Base-by-base conservation (phyloP, 2,329 filamentous ascomycete species). In the Epichloe sp. region DNA sequence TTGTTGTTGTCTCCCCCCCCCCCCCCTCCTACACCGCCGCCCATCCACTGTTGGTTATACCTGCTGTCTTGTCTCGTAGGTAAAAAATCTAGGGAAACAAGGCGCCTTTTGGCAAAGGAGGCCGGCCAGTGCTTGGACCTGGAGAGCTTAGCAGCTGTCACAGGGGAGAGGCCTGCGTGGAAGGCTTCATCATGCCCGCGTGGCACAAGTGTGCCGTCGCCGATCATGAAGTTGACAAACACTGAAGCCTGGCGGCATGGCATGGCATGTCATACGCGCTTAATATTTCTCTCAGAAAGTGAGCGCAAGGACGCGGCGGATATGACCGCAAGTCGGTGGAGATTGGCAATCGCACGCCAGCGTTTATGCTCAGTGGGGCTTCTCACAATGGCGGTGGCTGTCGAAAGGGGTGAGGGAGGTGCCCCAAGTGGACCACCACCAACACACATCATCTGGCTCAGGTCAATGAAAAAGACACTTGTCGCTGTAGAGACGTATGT, bases 281-380 rank as follows among this genome's bases (percentile, higher is more conserved):
- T n/a, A 50, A 53, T 56, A 50, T 53, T 55, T 44, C 36, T 31
- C 5, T 41, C 44, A 38, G 45, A 26, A 19, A 42, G 35, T 42
- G 50, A 49, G 40, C 8, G 15, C 31, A 15, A 31, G 37, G 17
- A 10, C 14, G 36, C 14, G 46, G 43, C 37, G 47, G 49, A 50
- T 51, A 51, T 41, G 44, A 46, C 49, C 43, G 37, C 40, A 31
- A 54, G 36, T 17, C 35, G 43, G 57, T 57, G 57, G 58, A 58
- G 52, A 57, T 57, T 57, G 53, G 49, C 52, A 49, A 55, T 56
- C 49, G 51, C 53, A 54, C 48, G 36, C 41, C 47, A 46, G 38
- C 40, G 48, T 42, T 48, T 49, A 52, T 38, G 44, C 53, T 45
- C 35, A 53, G 57, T 57, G 58, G 57, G 53, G 46, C 44, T 34